These are phyloP conservation scores for Xylariaceae sp. DNA, from an alignment of 2,329 filamentous ascomycete genomes.

Conservation along the genomic window DNA sequence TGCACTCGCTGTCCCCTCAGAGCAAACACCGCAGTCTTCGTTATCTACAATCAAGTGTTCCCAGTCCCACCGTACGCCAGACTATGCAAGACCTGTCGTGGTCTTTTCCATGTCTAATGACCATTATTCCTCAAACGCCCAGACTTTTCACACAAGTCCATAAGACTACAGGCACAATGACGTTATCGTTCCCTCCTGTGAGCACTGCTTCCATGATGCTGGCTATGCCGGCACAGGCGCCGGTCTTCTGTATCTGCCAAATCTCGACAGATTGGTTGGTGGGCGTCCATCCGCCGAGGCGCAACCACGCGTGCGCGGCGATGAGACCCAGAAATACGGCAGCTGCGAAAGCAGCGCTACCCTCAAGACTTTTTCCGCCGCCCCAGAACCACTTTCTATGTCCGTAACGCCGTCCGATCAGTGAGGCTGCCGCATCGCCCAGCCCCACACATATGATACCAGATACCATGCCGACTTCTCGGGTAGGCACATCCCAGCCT, in stretches of 20 bases:
- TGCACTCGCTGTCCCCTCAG: neutral
- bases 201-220: slow-evolving; percentile 94
- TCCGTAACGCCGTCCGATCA: slow-evolving; percentile 87
- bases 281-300: slow-evolving; percentile 76
- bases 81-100: slow-evolving; percentile 14
- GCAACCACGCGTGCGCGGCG: slow-evolving; percentile 74
- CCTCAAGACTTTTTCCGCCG: slow-evolving; percentile 93
- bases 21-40: neutral
- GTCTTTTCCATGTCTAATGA: slow-evolving; percentile 7
- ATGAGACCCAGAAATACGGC: slow-evolving; percentile 80
- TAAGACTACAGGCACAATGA: slow-evolving; percentile 89
- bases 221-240: slow-evolving; percentile 75
- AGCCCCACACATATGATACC: slow-evolving; percentile 94
- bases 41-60: slow-evolving; percentile 10
- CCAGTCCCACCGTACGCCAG: slow-evolving; percentile 25
- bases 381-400: slow-evolving; percentile 94
- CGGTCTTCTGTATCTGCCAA: slow-evolving; percentile 73
- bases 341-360: slow-evolving; percentile 77
- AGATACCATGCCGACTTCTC: slow-evolving; percentile 88
- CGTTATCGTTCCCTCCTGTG: slow-evolving; percentile 97
- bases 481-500: slow-evolving; percentile 76
- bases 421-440: slow-evolving; percentile 89
- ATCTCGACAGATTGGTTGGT: slow-evolving; percentile 67
- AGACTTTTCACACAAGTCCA: slow-evolving; percentile 91
- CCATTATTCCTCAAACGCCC: slow-evolving; percentile 51